phyloP scores from a whole-genome alignment of 2,329 filamentous ascomycete species.

The Colletotrichum nymphaeae region DNA sequence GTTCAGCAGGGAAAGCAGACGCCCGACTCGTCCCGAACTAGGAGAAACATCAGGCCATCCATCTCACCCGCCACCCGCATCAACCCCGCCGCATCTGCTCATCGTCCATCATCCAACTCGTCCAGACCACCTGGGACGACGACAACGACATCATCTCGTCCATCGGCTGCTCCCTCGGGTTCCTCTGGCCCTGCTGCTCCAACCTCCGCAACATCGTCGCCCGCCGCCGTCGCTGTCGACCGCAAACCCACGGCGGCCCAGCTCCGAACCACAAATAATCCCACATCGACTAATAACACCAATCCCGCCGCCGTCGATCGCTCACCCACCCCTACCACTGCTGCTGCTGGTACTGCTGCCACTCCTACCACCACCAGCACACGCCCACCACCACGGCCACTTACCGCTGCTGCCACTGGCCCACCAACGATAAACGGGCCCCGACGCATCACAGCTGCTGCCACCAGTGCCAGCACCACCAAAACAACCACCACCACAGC shows the following conservation, averaged over 20 bases:
- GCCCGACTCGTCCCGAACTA: constrained; percentile 29
- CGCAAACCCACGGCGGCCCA: constrained; percentile 28
- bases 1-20: not conserved
- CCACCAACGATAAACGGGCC: constrained; percentile 33
- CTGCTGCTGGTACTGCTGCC: not conserved
- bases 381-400: not conserved
- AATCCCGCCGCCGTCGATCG: constrained; percentile 6
- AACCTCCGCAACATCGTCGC: constrained; percentile 31
- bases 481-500: constrained; percentile 7
- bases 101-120: not conserved
- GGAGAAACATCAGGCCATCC: constrained; percentile 34
- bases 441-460: constrained; percentile 29
- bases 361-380: not conserved
- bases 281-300: constrained; percentile 10
- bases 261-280: constrained; percentile 27
- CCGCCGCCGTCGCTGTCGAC: not conserved
- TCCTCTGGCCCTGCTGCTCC: constrained; percentile 44
- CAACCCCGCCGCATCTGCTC: constrained; percentile 7
- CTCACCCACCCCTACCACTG: not conserved
- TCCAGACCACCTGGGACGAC: not conserved
- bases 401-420: constrained; percentile 25
- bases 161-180: not conserved
- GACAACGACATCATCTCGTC: constrained; percentile 14
- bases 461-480: not conserved
- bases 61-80: constrained; percentile 29